A percentile compares a stretch with the other conserved stretches of the same genome.
phyloP scores from a whole-genome alignment of 441 rosid genomes.

The Euphorbia neoarborescens region DNA sequence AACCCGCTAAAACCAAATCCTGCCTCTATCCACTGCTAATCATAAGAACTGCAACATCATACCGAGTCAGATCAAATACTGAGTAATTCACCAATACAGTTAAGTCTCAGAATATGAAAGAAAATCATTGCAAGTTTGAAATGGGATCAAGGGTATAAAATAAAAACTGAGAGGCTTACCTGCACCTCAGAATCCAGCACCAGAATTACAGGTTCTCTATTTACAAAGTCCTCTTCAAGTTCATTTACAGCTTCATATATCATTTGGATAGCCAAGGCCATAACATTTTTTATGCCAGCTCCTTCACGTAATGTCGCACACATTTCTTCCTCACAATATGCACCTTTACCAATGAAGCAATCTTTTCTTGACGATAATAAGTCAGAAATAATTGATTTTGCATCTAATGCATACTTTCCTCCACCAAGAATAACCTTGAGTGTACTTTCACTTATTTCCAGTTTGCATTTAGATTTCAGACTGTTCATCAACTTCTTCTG shows the following conservation, averaged over 20 bases:
- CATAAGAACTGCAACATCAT: neutral
- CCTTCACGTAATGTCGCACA: conserved; percentile 25
- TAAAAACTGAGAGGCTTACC: conserved; percentile 31
- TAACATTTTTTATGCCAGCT: conserved; percentile 24
- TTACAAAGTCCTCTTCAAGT: conserved; percentile 35
- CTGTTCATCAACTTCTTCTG: conserved; percentile 48
- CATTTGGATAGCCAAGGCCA: conserved; percentile 50
- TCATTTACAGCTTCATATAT: conserved; percentile 53
- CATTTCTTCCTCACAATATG: conserved; percentile 33
- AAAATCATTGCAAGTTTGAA: neutral
- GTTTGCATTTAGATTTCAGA: conserved; percentile 65
- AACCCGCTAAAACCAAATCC: neutral
- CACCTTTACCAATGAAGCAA: conserved; percentile 49
- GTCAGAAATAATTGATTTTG: conserved; percentile 39
- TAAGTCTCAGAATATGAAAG: neutral
- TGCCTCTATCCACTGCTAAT: neutral
- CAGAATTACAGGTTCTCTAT: conserved; percentile 63
- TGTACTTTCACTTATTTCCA: conserved; percentile 53
- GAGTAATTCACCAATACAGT: neutral
- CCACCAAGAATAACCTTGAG: conserved; percentile 59
- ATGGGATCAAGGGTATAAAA: neutral
- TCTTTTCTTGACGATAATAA: conserved; percentile 43
- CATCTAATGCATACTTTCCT: conserved; percentile 27
- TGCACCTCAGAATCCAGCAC: conserved; percentile 78
- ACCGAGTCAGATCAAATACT: neutral